Evolutionary conservation across 1,284 basidiomycete species (phyloP), one percentile per base, ranked within the genome.

Genomic region (Erythrobasidium hasegawianum): DNA sequence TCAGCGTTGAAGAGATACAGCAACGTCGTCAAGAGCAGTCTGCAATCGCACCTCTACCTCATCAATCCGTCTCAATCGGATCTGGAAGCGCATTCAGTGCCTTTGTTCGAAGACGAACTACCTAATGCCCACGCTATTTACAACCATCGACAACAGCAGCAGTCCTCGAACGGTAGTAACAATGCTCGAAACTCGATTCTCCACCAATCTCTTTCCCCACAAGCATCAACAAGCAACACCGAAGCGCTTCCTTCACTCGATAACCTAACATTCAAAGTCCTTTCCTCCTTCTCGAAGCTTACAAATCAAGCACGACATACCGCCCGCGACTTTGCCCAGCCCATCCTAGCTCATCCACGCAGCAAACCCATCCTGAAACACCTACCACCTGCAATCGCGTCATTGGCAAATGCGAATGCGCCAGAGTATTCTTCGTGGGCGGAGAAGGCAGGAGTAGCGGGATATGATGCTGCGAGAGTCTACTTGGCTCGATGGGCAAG

Each of bases 401-500:
- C 87, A 68, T 83, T 96, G 41, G 90, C 95, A 1, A 89, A 86
- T 72, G 91, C 84, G 2, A 85, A 85, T 67, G 72, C 1, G 71
- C 38, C 59, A 65, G 24, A 70, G 69, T 20, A 67, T 72, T 2
- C 70, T 61, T 49, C 70, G 58, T 24, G 87, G 87, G 85, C 89
- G 9, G 87, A 89, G 75, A 86, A 89, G 73, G 88, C 88, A 14
- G 90, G 89, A 3, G 87, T 91, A 9, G 89, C 78, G 0, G 69
- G 69, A 1, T 98, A 95, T 76, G 96, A 98, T 77, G 89, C 88
- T 66, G 95, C 96, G 0, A 82, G 95, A 2, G 90, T 98, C 5
- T 98, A 97, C 76, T 83, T 99, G 8, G 96, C 96, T 0, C 84
- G 90, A 29, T 99, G 96, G 96, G 95, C 96, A 0, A 82, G 93